Base-by-base conservation (phyloP, 495 filamentous ascomycete species). In the Penicillium bovifimosum region DNA sequence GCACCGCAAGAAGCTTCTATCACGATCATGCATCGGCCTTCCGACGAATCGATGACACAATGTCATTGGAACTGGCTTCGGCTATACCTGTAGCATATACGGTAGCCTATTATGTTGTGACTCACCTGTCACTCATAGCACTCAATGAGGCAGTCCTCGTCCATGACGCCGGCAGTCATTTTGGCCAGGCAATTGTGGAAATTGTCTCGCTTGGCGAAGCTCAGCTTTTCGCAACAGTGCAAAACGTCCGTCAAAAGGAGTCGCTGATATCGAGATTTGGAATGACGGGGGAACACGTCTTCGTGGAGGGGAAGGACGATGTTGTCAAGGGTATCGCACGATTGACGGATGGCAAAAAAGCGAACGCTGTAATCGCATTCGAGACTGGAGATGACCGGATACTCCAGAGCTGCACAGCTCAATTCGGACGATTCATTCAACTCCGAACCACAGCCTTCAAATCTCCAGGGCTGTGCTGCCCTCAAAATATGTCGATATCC, bases 1-100 rank as follows among this genome's bases (percentile, higher is more conserved):
- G 62, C 5, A 60, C 55, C 3, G 52, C 58, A 8, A 46, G 52
- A 14, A 62, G 41, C 16, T 51, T 43, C 11, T 63, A 67, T 45
- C 47, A 59, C 9, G 52, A 57, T 28, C 47, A 36, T 5, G 52
- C 31, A 24, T 34, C 52, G 0, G 45, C 51, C 1, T 66, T 67
- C 11, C 61, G 66, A 38, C 55, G 36, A 20, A 53, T 72, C 5
- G 26, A 41, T 1, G 52, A 47, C 10, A 11, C 17, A 1, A 59
- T 53, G 39, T 35, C 55, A 0, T 59, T 55, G 11, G 45, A 62
- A 11, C 9, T 55, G 18, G 59, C 59, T 10, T 46, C 52, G 13
- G 16, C 48, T 27, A 14, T 62, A 0, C 48, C 52, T 20, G 17
- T 62, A 10, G 52, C 44, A 8, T 62, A 55, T 34, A 47, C 52